These are phyloP conservation scores for Leccinum subspadiceum DNA, from an alignment of 1,284 basidiomycete genomes.

Conservation along the genomic window DNA sequence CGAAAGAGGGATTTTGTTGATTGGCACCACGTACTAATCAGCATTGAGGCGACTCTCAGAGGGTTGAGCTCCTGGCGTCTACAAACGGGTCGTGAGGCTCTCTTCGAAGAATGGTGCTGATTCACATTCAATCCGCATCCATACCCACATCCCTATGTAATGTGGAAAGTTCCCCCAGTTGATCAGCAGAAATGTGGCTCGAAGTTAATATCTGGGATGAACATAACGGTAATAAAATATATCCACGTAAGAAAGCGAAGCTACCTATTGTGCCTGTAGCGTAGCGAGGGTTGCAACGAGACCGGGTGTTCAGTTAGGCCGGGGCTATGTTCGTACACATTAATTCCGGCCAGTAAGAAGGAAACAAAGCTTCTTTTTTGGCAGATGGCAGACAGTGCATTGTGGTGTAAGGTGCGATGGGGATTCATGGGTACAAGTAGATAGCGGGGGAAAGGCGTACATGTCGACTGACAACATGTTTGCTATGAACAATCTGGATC, in stretches of 20 bases:
- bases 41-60: not conserved
- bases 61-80: not conserved
- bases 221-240: slow-evolving; percentile 31
- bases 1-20: not conserved
- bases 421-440: slow-evolving; percentile 1
- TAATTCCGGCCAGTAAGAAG: slow-evolving; percentile 7
- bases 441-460: not conserved
- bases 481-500: slow-evolving; percentile 7
- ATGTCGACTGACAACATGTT: not conserved
- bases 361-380: slow-evolving; percentile 9
- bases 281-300: slow-evolving; percentile 6
- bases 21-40: slow-evolving; percentile 11
- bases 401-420: slow-evolving; percentile 2
- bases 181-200: slow-evolving; percentile 17
- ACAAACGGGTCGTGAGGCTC: not conserved
- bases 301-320: slow-evolving; percentile 7
- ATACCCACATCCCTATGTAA: slow-evolving; percentile 6
- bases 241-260: slow-evolving; percentile 20
- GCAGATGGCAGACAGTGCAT: not conserved
- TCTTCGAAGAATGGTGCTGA: not conserved
- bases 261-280: slow-evolving; percentile 21
- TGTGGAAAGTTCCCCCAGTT: slow-evolving; percentile 13
- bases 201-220: slow-evolving; percentile 19
- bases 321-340: slow-evolving; percentile 4
- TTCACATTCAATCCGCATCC: not conserved